Evolutionary conservation across 768 basidiomycete species (phyloP), one percentile per base, ranked within the genome.

Genomic region (Amanita rimosa): DNA sequence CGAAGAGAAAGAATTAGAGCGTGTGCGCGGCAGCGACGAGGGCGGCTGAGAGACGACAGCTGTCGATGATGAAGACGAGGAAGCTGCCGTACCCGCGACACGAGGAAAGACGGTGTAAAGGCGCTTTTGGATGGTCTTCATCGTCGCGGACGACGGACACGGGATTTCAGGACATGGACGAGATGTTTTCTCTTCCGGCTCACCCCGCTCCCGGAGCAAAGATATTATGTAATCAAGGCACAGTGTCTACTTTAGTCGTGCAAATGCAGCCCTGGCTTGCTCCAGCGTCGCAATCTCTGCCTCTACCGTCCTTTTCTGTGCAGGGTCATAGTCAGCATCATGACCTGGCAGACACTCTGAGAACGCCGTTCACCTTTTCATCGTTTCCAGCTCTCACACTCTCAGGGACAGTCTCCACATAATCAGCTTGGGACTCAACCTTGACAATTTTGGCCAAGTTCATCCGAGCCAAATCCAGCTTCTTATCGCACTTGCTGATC

Each of bases 401-500:
- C 50, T 72, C 80, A 0, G 93, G 92, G 5, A 95, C 83, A 44
- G 84, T 85, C 24, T 73, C 73, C 57, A 77, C 76, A 61, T 97
- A 96, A 57, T 88, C 85, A 1, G 81, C 67, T 54, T 86, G 82
- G 2, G 75, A 70, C 53, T 83, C 76, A 14, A 80, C 61, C 64
- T 92, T 94, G 51, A 67, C 55, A 33, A 95, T 67, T 70, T 96
- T 97, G 47, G 83, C 78, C 37, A 86, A 67, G 54, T 78, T 83
- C 44, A 86, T 53, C 46, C 73, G 70, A 2, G 79, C 81, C 8
- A 92, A 67, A 34, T 83, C 78, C 2, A 88, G 74, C 66, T 94
- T 96, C 78, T 96, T 97, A 60, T 90, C 80, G 52, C 84, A 82
- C 64, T 94, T 97, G 35, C 76, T 70, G 39, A 96, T 85, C 65